Base-by-base conservation (phyloP, 345 rosid species). In the Eutrema japonicum region DNA sequence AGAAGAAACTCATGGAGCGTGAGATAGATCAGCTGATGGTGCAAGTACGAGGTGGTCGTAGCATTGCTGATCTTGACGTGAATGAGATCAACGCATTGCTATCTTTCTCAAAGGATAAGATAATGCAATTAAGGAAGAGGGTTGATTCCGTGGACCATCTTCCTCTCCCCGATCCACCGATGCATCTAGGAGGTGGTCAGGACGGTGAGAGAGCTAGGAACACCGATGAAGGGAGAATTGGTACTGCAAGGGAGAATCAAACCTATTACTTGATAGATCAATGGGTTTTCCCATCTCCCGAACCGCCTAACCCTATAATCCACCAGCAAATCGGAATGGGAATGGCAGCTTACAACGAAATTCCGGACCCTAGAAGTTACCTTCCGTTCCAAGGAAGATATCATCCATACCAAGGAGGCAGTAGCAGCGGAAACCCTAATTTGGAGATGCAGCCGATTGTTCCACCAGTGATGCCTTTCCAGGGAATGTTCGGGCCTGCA, bases 21-120 rank as follows among this genome's bases (percentile, higher is more conserved):
- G 48, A n/a, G 54, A 47, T 64, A 3, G 61, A 74, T 38, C 68
- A 74, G 3, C n/a, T 79, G 40, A 82, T 77, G 81, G 32, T 14
- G 40, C 72, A 79, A 16, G 6, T 68, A 53, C 36, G 13, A 4
- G 1, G 3, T n/a, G 53, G 45, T 13, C 51, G 43, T 27, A 4
- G 1, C 6, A 10, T 62, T 11, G 13, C 1, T 27, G 65, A 69
- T 62, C 58, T 69, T 42, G 12, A 3, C 57, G 4, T 18, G 43
- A 45, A 18, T 5, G 79, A 76, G 57, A 36, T 63, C 29, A 11
- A 54, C 38, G 5, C 18, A 6, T 27, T 76, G 65, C 3, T 76
- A 14, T 54, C 47, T 63, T 54, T 37, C 40, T 6, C 50, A 32
- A 63, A 27, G 22, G 59, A 30, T 0, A 42, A 8, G 1, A 70